A percentile compares a stretch with the other conserved stretches of the same genome.
phyloP scores from a whole-genome alignment of 306 rosid species.

The Datisca glomerata region DNA sequence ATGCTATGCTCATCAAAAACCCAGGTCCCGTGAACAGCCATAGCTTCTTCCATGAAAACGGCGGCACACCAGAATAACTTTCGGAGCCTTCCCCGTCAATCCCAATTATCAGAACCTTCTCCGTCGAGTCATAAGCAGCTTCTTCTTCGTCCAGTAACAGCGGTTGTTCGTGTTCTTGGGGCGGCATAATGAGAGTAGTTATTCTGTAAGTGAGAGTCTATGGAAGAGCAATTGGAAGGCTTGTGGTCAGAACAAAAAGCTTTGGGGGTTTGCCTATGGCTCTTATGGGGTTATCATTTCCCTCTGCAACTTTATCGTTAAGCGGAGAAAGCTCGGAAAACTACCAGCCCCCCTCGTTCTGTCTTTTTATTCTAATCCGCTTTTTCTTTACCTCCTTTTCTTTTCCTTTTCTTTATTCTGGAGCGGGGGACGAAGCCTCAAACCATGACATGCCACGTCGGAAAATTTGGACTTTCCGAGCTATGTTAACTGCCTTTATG shows the following conservation, averaged over 20 bases:
- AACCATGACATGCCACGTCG: too few species aligned
- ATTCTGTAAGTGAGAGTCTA: background rate
- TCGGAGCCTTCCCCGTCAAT: conserved; percentile 24
- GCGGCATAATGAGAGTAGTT: conserved; percentile 22
- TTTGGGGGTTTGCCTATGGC: background rate
- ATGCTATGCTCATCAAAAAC: conserved; percentile 90
- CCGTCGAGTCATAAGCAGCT: conserved; percentile 59
- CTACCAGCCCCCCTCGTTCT: conserved; percentile 1
- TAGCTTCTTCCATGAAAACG: conserved; percentile 91
- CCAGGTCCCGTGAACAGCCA: conserved; percentile 98
- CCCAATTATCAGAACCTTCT: conserved; percentile 52
- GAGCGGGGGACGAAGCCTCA: too few species aligned
- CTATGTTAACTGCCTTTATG: too few species aligned
- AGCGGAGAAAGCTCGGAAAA: conserved; percentile 3
- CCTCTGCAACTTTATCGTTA: conserved; percentile 9
- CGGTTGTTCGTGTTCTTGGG: conserved; percentile 30
- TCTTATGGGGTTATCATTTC: background rate
- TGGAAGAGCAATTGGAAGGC: background rate
- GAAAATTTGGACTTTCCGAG: too few species aligned
- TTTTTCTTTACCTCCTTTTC: background rate
- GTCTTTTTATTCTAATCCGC: background rate
- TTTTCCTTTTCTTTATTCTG: too few species aligned
- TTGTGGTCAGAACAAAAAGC: background rate
- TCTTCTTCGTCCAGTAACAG: conserved; percentile 25
- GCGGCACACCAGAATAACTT: conserved; percentile 21